Percentiles rank a stretch among this genome's conserved stretches.
phyloP scores from a whole-genome alignment of 495 filamentous ascomycete species.

The Platismatia glauca region DNA sequence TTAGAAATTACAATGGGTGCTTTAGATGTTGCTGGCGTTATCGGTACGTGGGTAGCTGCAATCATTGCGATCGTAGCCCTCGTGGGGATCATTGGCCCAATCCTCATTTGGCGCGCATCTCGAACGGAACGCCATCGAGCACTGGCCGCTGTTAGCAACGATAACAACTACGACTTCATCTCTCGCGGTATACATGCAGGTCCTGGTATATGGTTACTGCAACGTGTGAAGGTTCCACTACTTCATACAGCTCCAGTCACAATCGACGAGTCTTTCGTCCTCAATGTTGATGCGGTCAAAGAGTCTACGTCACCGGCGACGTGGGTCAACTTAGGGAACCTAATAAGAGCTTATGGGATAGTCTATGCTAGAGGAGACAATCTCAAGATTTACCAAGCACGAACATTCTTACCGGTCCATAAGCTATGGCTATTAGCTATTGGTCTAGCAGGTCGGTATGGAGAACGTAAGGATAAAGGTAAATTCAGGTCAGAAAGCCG shows the following conservation, averaged over 20 bases:
- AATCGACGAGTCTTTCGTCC: neutral
- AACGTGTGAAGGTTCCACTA: neutral
- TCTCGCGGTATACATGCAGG: slow-evolving; percentile 1
- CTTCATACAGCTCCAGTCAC: neutral
- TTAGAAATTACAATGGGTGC: neutral
- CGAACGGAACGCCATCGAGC: slow-evolving; percentile 1
- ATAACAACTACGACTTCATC: slow-evolving; percentile 2
- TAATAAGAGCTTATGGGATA: neutral
- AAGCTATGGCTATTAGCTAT: neutral
- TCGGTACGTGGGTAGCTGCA: slow-evolving; percentile 7
- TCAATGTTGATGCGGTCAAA: neutral
- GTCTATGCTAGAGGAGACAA: neutral
- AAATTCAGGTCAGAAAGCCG: neutral
- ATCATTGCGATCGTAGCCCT: slow-evolving; percentile 2
- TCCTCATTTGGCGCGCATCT: slow-evolving; percentile 8
- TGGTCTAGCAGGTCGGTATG: slow-evolving; percentile 3
- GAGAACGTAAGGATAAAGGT: neutral
- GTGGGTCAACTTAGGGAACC: slow-evolving; percentile 2
- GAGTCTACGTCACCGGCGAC: neutral
- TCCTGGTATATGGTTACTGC: neutral
- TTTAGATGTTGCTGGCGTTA: slow-evolving; percentile 4
- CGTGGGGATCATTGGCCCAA: slow-evolving; percentile 7
- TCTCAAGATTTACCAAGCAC: neutral
- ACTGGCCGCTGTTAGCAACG: neutral
- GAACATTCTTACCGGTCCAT: slow-evolving; percentile 1